Evolutionary conservation across 768 basidiomycete genomes (phyloP), one percentile per base, ranked within the genome.

Genomic region (Pleurotus eryngii): DNA sequence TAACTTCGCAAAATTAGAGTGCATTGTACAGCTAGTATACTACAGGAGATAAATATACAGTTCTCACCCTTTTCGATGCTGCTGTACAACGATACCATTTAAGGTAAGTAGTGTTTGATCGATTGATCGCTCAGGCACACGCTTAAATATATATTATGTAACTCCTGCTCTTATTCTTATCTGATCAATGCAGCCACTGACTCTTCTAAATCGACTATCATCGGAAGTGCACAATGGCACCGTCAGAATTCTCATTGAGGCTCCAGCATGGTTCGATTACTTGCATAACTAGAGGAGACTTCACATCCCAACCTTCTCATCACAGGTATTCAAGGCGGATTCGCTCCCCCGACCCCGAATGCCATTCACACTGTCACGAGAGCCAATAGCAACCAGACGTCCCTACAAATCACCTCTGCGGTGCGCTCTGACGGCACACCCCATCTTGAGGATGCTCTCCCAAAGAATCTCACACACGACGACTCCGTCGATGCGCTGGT

Each of bases 271-370:
- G 87, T 83, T 60, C 14, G 71, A 20, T 24, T 22, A 12, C 20
- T 37, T 35, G 9, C 3, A 9, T 35, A 35, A 35, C 3, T 35
- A 11, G 30, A 35, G 30, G 30, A 35, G 30, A 3, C 4, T 9
- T 35, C 8, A 35, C 3, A 2, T 12, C 11, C 30, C 30, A 35
- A 35, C 30, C 11, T 35, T 35, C 30, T 35, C 30, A 35, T 26
- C 24, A 8, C 64, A 92, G 90, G 90, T 58, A 92, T 91, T 66
- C 69, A 74, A 11, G 90, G 90, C 27, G 90, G 90, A 42, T 89
- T 92, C 65, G 83, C 82, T 11, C 86, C 88, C 0, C 84, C 90
- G 3, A 84, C 75, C 5, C 84, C 87, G 3, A 70, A 70, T 24
- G 82, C 81, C 12, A 71, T 86, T 63, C 74, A 82, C 65, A 76